Percentiles rank a stretch among this genome's conserved stretches.
These are phyloP conservation scores for Phytophthora pisi DNA, from an alignment of 352 stramenopile species.

Conservation along the genomic window DNA sequence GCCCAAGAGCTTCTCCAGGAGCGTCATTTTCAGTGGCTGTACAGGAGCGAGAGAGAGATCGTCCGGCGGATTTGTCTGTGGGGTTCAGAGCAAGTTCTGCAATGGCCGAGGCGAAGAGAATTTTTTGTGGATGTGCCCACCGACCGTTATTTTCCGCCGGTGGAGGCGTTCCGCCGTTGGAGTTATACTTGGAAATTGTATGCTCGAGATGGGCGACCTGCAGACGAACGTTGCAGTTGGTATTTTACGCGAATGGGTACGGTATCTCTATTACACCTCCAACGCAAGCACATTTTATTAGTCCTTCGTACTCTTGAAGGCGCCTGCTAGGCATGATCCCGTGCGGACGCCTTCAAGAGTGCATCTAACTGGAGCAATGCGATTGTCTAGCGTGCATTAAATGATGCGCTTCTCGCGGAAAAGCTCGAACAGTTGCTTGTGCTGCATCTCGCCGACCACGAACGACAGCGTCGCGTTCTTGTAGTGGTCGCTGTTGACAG, in stretches of 20 bases:
- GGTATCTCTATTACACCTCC: not conserved
- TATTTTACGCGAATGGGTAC: not conserved
- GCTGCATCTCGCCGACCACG: slow-evolving; percentile 80
- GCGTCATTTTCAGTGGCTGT: slow-evolving; percentile 39
- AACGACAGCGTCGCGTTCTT: slow-evolving; percentile 75
- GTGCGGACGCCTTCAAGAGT: slow-evolving; percentile 10
- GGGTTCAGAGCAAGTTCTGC: slow-evolving; percentile 12
- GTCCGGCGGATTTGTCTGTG: slow-evolving; percentile 11
- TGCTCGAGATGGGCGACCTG: not conserved
- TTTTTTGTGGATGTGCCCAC: not conserved
- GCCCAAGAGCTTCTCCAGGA: slow-evolving; percentile 66
- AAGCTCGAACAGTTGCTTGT: slow-evolving; percentile 73
- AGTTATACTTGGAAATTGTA: slow-evolving; percentile 27
- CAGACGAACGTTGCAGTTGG: slow-evolving; percentile 8
- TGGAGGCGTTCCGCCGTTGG: slow-evolving; percentile 26
- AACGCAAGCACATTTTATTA: not conserved
- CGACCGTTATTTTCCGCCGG: slow-evolving; percentile 29
- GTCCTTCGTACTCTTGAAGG: slow-evolving; percentile 9
- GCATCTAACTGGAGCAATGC: slow-evolving; percentile 6
- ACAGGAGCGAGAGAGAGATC: slow-evolving; percentile 2
- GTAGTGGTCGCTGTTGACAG: slow-evolving; percentile 68
- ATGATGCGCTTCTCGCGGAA: slow-evolving; percentile 65
- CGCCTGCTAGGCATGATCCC: slow-evolving; percentile 1
- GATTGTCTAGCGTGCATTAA: slow-evolving; percentile 16
- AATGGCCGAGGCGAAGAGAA: slow-evolving; percentile 5